Evolutionary conservation across 2,329 filamentous ascomycete species (phyloP).

Genomic region (Lomentospora prolificans): DNA sequence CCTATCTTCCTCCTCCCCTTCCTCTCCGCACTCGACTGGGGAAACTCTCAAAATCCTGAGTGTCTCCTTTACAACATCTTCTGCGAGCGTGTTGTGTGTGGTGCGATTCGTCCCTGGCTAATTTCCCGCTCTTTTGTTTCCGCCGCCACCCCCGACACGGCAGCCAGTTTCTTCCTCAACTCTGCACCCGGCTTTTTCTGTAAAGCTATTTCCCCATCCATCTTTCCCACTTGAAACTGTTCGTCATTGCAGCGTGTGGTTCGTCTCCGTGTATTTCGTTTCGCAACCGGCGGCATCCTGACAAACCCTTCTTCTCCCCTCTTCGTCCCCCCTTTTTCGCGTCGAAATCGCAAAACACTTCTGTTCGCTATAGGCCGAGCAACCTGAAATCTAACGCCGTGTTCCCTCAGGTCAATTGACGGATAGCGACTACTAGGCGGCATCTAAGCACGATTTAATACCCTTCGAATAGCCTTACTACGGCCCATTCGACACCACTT

Average conservation of each 20-base stretch:
- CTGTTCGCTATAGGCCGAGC: background rate
- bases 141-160: background rate
- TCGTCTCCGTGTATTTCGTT: background rate
- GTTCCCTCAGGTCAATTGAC: constrained; percentile 3
- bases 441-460: background rate
- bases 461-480: background rate
- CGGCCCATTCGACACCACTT: too few relatives aligned
- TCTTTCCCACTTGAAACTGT: background rate
- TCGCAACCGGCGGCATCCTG: background rate
- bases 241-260: background rate
- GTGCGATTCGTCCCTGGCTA: background rate
- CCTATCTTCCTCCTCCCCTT: background rate
- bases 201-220: background rate
- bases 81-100: background rate
- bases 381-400: background rate
- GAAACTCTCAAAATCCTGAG: background rate
- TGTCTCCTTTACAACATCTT: background rate
- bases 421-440: background rate
- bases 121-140: constrained; percentile 2
- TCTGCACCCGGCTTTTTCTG: background rate
- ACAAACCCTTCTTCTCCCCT: background rate
- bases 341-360: background rate
- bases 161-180: background rate
- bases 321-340: background rate
- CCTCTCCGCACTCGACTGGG: background rate